Percentiles rank a stretch among this genome's conserved stretches.
These are phyloP conservation scores for Saccharata proteae DNA, from an alignment of 2,329 filamentous ascomycete species.

Conservation along the genomic window DNA sequence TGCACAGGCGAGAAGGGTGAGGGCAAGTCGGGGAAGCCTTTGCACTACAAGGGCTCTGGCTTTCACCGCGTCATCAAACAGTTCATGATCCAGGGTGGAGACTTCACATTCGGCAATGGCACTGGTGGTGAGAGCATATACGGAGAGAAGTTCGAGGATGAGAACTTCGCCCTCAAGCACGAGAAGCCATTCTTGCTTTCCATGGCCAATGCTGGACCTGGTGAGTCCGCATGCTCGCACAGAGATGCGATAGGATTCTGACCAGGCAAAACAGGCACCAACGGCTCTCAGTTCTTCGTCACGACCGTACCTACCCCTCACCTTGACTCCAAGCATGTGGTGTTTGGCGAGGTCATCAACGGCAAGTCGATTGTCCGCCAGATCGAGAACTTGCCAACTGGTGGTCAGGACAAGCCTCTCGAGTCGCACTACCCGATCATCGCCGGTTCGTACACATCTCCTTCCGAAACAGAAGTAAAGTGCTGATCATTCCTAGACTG, in stretches of 20 bases:
- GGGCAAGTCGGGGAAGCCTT: slow-evolving; percentile 67
- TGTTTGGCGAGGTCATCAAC: slow-evolving; percentile 87
- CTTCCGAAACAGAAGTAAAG: neutral
- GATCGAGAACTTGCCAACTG: slow-evolving; percentile 72
- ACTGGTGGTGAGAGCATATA: slow-evolving; percentile 97
- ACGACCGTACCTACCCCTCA: slow-evolving; percentile 93
- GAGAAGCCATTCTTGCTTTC: slow-evolving; percentile 86
- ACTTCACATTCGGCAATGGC: slow-evolving; percentile 89
- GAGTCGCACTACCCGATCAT: slow-evolving; percentile 55
- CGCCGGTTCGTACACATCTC: slow-evolving; percentile 25
- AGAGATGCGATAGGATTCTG: neutral
- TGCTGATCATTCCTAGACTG: slow-evolving; percentile 46
- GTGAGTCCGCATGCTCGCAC: slow-evolving; percentile 36
- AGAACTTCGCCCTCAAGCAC: slow-evolving; percentile 89
- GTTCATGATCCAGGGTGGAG: slow-evolving; percentile 98
- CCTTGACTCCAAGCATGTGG: slow-evolving; percentile 91
- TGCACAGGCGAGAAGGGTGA: slow-evolving; percentile 91
- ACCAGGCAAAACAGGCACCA: slow-evolving; percentile 61
- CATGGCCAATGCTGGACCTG: slow-evolving; percentile 95
- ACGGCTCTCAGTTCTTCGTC: slow-evolving; percentile 96
- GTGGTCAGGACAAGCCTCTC: slow-evolving; percentile 63
- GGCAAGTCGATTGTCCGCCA: slow-evolving; percentile 86
- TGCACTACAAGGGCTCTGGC: slow-evolving; percentile 82
- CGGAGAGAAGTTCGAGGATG: slow-evolving; percentile 91
- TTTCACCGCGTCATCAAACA: slow-evolving; percentile 98